phyloP scores from a whole-genome alignment of 495 filamentous ascomycete species.

The Lasiosphaeria ovina region DNA sequence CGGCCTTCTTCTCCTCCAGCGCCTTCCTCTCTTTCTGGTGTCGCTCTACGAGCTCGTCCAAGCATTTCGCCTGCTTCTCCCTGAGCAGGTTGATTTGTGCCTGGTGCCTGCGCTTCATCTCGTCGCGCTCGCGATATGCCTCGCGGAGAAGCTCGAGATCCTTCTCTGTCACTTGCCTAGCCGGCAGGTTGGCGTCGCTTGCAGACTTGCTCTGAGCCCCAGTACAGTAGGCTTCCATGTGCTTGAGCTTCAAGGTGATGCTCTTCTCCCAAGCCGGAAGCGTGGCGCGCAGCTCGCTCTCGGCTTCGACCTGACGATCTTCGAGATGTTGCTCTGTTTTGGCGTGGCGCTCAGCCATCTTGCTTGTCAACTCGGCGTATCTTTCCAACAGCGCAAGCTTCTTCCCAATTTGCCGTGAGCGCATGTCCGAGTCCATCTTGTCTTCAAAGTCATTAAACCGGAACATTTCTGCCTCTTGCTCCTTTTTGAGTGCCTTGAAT shows the following conservation, averaged over 20 bases:
- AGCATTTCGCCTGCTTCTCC: slow-evolving; percentile 68
- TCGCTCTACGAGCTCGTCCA: slow-evolving; percentile 62
- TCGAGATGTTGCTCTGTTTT: slow-evolving; percentile 61
- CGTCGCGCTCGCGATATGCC: slow-evolving; percentile 65
- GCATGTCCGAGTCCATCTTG: slow-evolving; percentile 54
- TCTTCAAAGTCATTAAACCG: slow-evolving; percentile 56
- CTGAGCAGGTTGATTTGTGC: slow-evolving; percentile 77
- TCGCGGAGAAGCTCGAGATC: slow-evolving; percentile 64
- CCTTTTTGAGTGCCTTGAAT: slow-evolving; percentile 49
- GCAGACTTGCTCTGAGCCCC: slow-evolving; percentile 30
- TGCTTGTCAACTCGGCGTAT: slow-evolving; percentile 41
- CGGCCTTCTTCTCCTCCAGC: slow-evolving; percentile 50
- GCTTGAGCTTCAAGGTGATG: slow-evolving; percentile 65
- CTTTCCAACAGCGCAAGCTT: slow-evolving; percentile 40
- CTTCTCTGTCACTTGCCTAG: slow-evolving; percentile 54
- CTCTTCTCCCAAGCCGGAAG: slow-evolving; percentile 56
- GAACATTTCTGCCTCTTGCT: slow-evolving; percentile 56
- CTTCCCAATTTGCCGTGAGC: slow-evolving; percentile 45
- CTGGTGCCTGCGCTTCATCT: slow-evolving; percentile 68
- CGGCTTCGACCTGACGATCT: slow-evolving; percentile 70
- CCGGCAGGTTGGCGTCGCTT: slow-evolving; percentile 27
- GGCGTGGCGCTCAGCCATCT: slow-evolving; percentile 48
- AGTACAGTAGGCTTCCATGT: slow-evolving; percentile 78
- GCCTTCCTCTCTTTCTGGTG: slow-evolving; percentile 62
- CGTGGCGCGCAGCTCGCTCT: slow-evolving; percentile 56